Evolutionary conservation across 352 stramenopile species (phyloP).

Genomic region (Phytophthora hibernalis): DNA sequence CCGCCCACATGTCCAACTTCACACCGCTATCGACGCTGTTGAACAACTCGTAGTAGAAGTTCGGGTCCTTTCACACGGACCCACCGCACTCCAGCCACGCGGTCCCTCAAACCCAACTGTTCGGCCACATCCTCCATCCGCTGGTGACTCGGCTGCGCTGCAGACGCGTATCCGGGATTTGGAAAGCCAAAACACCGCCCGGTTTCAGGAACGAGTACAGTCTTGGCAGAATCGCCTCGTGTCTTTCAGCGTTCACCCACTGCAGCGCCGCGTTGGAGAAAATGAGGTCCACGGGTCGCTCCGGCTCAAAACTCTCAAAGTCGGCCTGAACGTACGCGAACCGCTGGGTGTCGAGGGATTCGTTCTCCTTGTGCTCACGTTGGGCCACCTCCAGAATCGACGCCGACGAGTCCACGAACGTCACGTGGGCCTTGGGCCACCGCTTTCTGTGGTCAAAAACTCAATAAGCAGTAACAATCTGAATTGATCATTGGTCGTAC

Average conservation of each 20-base stretch:
- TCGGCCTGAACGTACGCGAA: conserved; percentile 63
- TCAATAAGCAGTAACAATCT: too few species aligned
- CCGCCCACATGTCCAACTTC: conserved; percentile 70
- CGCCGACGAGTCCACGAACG: too few species aligned
- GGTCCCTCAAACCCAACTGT: conserved; percentile 45
- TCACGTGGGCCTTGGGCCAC: too few species aligned
- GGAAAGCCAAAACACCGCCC: conserved; percentile 72
- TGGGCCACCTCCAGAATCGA: conserved; percentile 48
- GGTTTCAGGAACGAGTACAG: conserved; percentile 73
- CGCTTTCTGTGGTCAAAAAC: too few species aligned
- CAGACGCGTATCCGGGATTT: conserved; percentile 72
- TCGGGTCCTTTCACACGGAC: conserved; percentile 68
- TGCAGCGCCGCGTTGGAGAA: conserved; percentile 78
- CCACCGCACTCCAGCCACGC: conserved; percentile 63
- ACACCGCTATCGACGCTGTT: conserved; percentile 22
- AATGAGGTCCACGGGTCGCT: conserved; percentile 63
- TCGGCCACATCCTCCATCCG: conserved; percentile 61
- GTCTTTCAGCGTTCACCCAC: conserved; percentile 63
- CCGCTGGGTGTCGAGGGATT: conserved; percentile 19
- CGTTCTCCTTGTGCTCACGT: conserved; percentile 47
- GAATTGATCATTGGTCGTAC: conserved; percentile 51
- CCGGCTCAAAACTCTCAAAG: conserved; percentile 62
- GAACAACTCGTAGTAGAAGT: conserved; percentile 80
- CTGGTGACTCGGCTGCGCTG: conserved; percentile 68
- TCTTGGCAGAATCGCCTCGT: conserved; percentile 51